Conservation (phyloP, 176 grass and related monocot species). For the Hyparrhenia diplandra region DNA sequence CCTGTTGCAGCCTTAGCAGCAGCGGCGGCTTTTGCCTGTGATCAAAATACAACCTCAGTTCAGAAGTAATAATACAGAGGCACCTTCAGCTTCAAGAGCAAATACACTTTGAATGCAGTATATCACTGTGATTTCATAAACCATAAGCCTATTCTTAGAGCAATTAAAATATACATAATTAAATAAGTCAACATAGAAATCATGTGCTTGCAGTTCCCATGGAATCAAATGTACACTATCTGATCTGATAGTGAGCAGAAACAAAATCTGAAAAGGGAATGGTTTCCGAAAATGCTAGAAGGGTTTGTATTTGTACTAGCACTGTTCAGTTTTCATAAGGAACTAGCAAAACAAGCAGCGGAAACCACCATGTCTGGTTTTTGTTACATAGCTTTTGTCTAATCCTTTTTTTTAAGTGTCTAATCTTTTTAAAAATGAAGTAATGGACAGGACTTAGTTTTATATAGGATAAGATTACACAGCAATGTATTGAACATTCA, state of each 20-base stretch:
- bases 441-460: not conserved
- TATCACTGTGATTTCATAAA: not conserved
- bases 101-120: constrained; percentile 12
- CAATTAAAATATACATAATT: not conserved
- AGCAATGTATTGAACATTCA: not conserved
- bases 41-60: constrained; percentile 6
- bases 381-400: not conserved
- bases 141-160: not conserved
- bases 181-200: constrained; percentile 1
- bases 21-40: constrained; percentile 60
- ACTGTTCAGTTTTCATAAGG: not conserved
- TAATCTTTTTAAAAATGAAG: not conserved
- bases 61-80: not conserved
- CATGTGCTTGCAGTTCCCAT: not conserved
- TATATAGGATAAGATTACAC: not conserved
- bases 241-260: not conserved
- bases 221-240: not conserved
- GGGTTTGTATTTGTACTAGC: not conserved
- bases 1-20: constrained; percentile 41
- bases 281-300: not conserved
- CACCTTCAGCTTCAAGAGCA: not conserved
- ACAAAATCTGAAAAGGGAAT: not conserved
- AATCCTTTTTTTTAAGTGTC: too few relatives aligned
- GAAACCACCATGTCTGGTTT: not conserved
- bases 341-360: not conserved